Percentiles rank a stretch among this genome's conserved stretches.
These are phyloP conservation scores for Rubus parviflorus DNA, from an alignment of 306 rosid genomes.

Conservation along the genomic window DNA sequence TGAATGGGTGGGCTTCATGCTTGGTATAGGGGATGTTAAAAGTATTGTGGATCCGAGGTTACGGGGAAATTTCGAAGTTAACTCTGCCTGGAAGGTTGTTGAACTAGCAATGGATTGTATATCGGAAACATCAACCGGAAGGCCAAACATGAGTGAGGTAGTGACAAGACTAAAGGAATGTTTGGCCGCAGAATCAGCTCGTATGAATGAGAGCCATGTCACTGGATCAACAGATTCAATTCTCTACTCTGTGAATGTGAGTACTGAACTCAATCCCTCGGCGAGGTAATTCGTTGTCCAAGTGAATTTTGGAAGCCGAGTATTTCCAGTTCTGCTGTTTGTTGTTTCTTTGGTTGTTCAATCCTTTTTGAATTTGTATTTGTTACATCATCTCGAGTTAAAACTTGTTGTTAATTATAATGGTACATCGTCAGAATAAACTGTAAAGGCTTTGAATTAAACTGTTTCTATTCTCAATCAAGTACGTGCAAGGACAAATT, in stretches of 20 bases:
- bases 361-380: neutral
- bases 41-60: slow-evolving; percentile 27
- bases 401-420: neutral
- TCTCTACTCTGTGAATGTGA: neutral
- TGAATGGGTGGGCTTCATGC: slow-evolving; percentile 27
- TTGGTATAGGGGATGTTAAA: slow-evolving; percentile 27
- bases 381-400: neutral
- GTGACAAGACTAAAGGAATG: slow-evolving; percentile 24
- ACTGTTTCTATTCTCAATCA: too few species aligned
- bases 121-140: neutral
- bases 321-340: neutral
- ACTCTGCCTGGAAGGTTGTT: slow-evolving; percentile 21
- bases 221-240: neutral
- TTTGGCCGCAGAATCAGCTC: slow-evolving; percentile 24
- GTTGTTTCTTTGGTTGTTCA: too few species aligned
- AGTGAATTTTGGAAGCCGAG: neutral
- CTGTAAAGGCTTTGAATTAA: too few species aligned
- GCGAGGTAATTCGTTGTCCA: slow-evolving; percentile 19
- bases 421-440: too few species aligned
- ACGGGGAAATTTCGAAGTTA: slow-evolving; percentile 14
- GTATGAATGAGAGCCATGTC: neutral
- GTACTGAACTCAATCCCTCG: slow-evolving; percentile 16
- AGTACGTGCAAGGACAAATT: too few species aligned
- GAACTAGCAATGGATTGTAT: slow-evolving; percentile 28
- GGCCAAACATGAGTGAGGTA: slow-evolving; percentile 35